Conservation (phyloP, 768 basidiomycete species). For the Termitomyces sp. region DNA sequence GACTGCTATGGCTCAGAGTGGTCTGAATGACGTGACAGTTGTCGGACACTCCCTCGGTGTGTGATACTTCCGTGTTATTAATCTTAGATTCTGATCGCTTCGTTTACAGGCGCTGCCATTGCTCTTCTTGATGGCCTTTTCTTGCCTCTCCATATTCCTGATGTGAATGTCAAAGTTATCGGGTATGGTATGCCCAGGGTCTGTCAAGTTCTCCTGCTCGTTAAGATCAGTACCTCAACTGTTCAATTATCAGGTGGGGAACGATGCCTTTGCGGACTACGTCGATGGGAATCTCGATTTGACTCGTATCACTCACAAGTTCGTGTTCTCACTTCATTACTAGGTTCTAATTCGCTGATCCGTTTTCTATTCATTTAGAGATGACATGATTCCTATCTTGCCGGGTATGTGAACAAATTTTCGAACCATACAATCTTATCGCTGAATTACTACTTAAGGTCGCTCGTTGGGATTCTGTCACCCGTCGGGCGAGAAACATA, state of each 20-base stretch:
- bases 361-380: neutral
- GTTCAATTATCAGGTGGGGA: slow-evolving; percentile 25
- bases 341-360: neutral
- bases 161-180: slow-evolving; percentile 31
- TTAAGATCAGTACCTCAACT: neutral
- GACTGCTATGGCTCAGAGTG: slow-evolving; percentile 29
- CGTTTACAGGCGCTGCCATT: slow-evolving; percentile 30
- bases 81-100: neutral
- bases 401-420: slow-evolving; percentile 17
- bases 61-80: neutral
- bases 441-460: slow-evolving; percentile 6
- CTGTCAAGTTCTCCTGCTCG: slow-evolving; percentile 11
- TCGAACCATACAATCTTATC: neutral
- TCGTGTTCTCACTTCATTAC: neutral
- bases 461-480: slow-evolving; percentile 37
- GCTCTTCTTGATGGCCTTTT: slow-evolving; percentile 48
- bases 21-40: slow-evolving; percentile 33
- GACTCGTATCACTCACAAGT: slow-evolving; percentile 15
- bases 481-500: slow-evolving; percentile 38
- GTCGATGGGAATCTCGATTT: slow-evolving; percentile 20
- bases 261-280: slow-evolving; percentile 26
- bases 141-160: slow-evolving; percentile 47
- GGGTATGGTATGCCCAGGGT: slow-evolving; percentile 43
- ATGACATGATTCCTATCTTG: slow-evolving; percentile 22
- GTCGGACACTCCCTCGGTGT: slow-evolving; percentile 39